Evolutionary conservation across 2,329 filamentous ascomycete genomes (phyloP), one percentile per base, ranked within the genome.

Genomic region (Fusarium mundagurra): DNA sequence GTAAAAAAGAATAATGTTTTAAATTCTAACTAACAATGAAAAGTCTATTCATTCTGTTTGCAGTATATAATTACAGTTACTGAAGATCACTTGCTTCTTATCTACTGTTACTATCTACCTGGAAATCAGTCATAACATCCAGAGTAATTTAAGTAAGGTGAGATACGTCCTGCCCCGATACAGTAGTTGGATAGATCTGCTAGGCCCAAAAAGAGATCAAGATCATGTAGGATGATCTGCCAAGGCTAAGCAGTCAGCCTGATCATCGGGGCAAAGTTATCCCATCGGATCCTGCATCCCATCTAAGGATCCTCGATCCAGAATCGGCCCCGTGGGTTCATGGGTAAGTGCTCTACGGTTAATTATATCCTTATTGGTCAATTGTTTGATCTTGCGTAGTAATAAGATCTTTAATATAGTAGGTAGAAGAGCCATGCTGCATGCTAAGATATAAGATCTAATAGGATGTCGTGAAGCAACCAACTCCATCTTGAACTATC

Each of bases 101-200:
- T 20, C 12, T 5, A 20, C 18, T 12, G 10, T 8, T 18, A 12
- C 8, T 13, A 6, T 12, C 11, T 18, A 13, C 17, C 3, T 27
- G 0, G 5, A 5, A 18, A 44, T 13, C 13, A 27, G 5, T 24
- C 18, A 12, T 7, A 1, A 27, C 10, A 24, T 18, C 2, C 5
- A 27, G 4, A 7, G 7, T 20, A 24, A 9, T 20, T 18, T 9
- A 1, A 12, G 14, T 18, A n/a, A n/a, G 10, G 16, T n/a, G n/a
- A n/a, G n/a, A n/a, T n/a, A n/a, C n/a, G n/a, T n/a, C n/a, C n/a
- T n/a, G n/a, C n/a, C n/a, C n/a, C n/a, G n/a, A n/a, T n/a, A n/a
- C n/a, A n/a, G n/a, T n/a, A n/a, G n/a, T n/a, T n/a, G n/a, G n/a
- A n/a, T n/a, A n/a, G 10, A 36, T 29, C 24, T 22, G 1, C 18